A percentile compares a stretch with the other conserved stretches of the same genome.
phyloP scores from a whole-genome alignment of 352 stramenopile species.

The Vaucheria bursata region DNA sequence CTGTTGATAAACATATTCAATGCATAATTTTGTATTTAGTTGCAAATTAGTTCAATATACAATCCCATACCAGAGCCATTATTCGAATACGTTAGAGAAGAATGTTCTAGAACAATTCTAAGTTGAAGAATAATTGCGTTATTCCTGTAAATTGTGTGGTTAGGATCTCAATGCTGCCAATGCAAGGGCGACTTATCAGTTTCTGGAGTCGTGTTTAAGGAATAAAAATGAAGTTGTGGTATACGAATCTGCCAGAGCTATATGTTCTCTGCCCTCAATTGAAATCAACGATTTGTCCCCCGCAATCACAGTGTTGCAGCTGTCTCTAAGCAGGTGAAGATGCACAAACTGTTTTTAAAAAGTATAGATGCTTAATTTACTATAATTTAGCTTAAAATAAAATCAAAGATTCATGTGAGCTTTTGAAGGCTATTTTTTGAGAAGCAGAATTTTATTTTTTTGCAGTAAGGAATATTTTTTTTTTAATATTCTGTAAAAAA shows the following conservation, averaged over 20 bases:
- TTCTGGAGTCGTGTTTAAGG: slow-evolving; percentile 58
- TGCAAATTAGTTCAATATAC: neutral
- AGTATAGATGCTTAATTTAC: too few species aligned
- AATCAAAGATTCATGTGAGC: too few species aligned
- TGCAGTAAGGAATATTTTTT: too few species aligned
- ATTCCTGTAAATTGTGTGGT: neutral
- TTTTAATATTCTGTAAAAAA: too few species aligned
- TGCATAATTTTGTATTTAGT: neutral
- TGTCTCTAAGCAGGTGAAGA: slow-evolving; percentile 58
- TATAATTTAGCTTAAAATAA: too few species aligned
- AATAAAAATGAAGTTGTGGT: slow-evolving; percentile 99
- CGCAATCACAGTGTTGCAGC: slow-evolving; percentile 92
- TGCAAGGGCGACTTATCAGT: slow-evolving; percentile 65
- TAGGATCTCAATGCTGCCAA: slow-evolving; percentile 64
- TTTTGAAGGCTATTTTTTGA: too few species aligned
- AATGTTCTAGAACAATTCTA: too few species aligned
- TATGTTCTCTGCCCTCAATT: slow-evolving; percentile 85
- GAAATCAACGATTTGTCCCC: slow-evolving; percentile 85
- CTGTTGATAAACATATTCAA: neutral
- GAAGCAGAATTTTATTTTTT: too few species aligned
- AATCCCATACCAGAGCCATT: neutral
- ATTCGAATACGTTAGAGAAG: too few species aligned
- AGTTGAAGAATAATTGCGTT: neutral
- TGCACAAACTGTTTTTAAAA: neutral
- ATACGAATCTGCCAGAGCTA: slow-evolving; percentile 90